Conservation (phyloP, 768 basidiomycete genomes). For the Lentinula sp. region DNA sequence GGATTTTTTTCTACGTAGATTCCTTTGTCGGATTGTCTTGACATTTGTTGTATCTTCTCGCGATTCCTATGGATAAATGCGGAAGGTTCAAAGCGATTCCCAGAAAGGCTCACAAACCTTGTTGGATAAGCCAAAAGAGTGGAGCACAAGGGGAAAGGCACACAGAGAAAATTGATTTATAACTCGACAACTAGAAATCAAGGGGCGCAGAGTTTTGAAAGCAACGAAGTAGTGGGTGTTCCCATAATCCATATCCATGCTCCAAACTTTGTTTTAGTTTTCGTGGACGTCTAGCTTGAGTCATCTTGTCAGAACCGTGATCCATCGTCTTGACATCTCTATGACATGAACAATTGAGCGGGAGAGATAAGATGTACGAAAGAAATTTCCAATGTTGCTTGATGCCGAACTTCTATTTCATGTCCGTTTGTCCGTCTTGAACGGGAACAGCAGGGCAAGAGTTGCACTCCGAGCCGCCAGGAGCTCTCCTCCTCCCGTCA, state of each 20-base stretch:
- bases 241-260: neutral
- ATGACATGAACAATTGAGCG: neutral
- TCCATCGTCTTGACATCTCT: neutral
- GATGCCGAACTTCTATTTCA: neutral
- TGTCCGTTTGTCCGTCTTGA: neutral
- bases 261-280: neutral
- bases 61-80: neutral
- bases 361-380: neutral
- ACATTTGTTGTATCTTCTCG: neutral
- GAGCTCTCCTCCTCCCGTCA: neutral
- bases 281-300: neutral
- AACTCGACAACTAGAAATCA: neutral
- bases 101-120: neutral
- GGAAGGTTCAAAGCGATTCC: constrained; percentile 2
- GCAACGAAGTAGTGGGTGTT: neutral
- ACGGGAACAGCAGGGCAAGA: neutral
- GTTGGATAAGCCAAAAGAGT: neutral
- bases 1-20: neutral
- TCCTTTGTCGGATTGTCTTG: neutral
- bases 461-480: neutral
- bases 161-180: neutral
- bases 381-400: neutral
- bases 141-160: neutral
- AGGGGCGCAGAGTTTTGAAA: neutral
- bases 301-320: neutral